phyloP scores from a whole-genome alignment of 331 rosid species.

The Dryas integrifolia region DNA sequence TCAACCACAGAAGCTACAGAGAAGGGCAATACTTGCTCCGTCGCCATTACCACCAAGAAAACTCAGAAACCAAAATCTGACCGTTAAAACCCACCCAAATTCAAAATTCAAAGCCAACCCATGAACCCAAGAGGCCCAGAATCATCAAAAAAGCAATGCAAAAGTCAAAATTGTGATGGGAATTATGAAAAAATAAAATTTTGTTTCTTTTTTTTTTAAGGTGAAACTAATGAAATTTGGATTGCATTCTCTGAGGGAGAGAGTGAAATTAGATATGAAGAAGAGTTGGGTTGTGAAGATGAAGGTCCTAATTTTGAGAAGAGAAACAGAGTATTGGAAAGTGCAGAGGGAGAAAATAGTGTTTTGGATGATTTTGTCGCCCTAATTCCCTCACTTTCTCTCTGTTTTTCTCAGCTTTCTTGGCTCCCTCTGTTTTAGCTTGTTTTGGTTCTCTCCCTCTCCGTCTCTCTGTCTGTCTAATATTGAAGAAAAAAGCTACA shows the following conservation, averaged over 20 bases:
- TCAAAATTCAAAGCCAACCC: conserved; percentile 29
- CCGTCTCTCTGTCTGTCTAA: conserved; percentile 39
- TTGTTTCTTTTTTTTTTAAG: not conserved
- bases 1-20: conserved; percentile 61
- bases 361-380: conserved; percentile 17
- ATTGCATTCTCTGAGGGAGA: conserved; percentile 16
- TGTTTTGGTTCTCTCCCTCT: conserved; percentile 20
- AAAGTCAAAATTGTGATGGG: not conserved
- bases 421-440: conserved; percentile 13
- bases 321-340: not conserved
- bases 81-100: not conserved
- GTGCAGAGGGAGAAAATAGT: conserved; percentile 26
- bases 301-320: not conserved
- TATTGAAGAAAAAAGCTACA: conserved; percentile 38
- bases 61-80: conserved; percentile 10
- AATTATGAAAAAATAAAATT: not conserved
- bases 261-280: conserved; percentile 26
- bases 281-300: conserved; percentile 23
- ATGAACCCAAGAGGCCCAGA: conserved; percentile 11
- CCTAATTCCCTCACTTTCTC: conserved; percentile 33
- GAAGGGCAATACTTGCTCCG: conserved; percentile 55
- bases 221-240: not conserved
- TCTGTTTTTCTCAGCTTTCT: conserved; percentile 23
- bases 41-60: conserved; percentile 40
- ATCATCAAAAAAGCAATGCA: conserved; percentile 5